Evolutionary conservation across 768 basidiomycete species (phyloP), one percentile per base, ranked within the genome.

Genomic region (Coprinopsis strossmayeri): DNA sequence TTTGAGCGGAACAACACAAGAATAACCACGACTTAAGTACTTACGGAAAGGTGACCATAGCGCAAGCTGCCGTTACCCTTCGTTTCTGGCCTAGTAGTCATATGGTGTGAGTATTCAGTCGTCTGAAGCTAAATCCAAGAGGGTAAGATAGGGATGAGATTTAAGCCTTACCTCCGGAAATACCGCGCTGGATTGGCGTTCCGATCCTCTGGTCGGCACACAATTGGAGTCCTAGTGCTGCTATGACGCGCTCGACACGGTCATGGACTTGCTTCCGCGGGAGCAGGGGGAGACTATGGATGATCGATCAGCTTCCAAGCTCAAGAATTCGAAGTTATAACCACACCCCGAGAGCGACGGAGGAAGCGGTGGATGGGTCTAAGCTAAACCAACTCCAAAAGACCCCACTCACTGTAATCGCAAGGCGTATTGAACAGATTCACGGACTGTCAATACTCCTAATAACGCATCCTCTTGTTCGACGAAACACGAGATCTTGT

Each of bases 391-490:
- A 32, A 32, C 7, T 32, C 30, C 30, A 32, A 15, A 15, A 32
- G 15, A 11, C 9, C 5, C 5, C 26, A 60, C 70, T 43, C 40
- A 74, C 74, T 74, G 69, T 5, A 82, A 65, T 3, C 72, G 64
- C 5, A 78, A 68, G 1, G 78, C 72, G 57, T 76, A 81, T 0
- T 64, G 53, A 25, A 83, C 66, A 0, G 77, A 77, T 59, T 83
- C 79, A 1, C 70, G 64, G 12, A 79, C 80, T 13, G 80, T 79
- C 25, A 82, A 60, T 12, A 77, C 76, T 3, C 80, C 79, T 7
- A 81, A 61, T 1, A 83, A 64, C 0, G 78, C 73, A 52, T 83
- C 81, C 51, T 77, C 74, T 53, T 83, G 80, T 59, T 81, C 79
- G 17, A 81, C 79, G 50, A 77, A 81, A 3, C 67, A 68, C 4